Percentiles rank a stretch among this genome's conserved stretches.
Conservation (phyloP, 768 basidiomycete genomes). For the Tricholoma bakamatsutake region DNA sequence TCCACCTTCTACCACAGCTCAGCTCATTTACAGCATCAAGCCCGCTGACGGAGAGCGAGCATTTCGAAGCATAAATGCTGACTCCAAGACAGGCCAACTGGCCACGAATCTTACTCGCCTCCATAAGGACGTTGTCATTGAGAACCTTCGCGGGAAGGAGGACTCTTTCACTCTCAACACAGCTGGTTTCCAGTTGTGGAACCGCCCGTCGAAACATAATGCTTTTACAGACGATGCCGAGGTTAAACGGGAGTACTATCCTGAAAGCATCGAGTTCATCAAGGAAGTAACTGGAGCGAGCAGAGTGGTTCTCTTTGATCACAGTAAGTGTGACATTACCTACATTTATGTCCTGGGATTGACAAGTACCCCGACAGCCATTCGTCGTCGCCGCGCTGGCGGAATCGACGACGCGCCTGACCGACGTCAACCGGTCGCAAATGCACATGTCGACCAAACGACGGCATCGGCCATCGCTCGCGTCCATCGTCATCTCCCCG, state of each 20-base stretch:
- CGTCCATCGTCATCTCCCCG: slow-evolving; percentile 46
- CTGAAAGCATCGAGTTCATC: slow-evolving; percentile 44
- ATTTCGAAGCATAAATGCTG: slow-evolving; percentile 30
- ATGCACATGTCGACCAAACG: slow-evolving; percentile 51
- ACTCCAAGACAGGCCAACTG: slow-evolving; percentile 27
- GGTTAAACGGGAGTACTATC: slow-evolving; percentile 49
- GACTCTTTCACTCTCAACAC: slow-evolving; percentile 36
- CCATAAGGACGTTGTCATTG: slow-evolving; percentile 31
- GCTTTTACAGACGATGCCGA: slow-evolving; percentile 42
- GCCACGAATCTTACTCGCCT: slow-evolving; percentile 15
- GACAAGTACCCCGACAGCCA: slow-evolving; percentile 22
- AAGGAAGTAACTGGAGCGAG: slow-evolving; percentile 25
- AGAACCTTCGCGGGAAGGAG: slow-evolving; percentile 51
- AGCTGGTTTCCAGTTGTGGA: slow-evolving; percentile 39
- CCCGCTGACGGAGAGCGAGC: slow-evolving; percentile 35
- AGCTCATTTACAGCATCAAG: slow-evolving; percentile 31
- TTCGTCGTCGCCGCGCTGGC: slow-evolving; percentile 39
- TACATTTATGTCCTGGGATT: background rate
- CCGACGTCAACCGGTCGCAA: slow-evolving; percentile 40
- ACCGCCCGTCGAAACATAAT: slow-evolving; percentile 31
- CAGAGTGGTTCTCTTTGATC: slow-evolving; percentile 55
- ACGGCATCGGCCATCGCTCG: slow-evolving; percentile 35
- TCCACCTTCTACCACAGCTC: slow-evolving; percentile 20
- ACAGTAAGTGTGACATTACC: slow-evolving; percentile 35
- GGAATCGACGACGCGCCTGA: slow-evolving; percentile 27